Evolutionary conservation across 108 stramenopile genomes (phyloP), one percentile per base, ranked within the genome.

Genomic region (Fragilaria crotonensis): DNA sequence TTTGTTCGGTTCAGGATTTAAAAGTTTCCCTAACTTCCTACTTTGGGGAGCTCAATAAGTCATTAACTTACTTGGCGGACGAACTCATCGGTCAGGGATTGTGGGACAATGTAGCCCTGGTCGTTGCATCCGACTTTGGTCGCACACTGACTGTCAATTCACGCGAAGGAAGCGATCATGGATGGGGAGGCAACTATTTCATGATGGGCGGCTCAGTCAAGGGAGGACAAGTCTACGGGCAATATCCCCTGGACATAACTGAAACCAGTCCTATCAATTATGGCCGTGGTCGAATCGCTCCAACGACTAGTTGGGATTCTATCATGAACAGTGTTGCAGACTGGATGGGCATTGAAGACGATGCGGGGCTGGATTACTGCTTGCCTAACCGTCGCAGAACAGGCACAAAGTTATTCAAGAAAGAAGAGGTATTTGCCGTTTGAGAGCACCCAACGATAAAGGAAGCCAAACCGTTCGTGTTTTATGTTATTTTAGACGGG

Each of bases 211-310:
- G 76, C 18, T 59, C 60, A 30, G 54, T 72, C 2, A 48, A 70
- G 14, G 76, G 76, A 22, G 72, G 76, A 5, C 64, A 59, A 31
- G 66, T 77, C 26, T 59, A 63, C 22, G 73, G 77, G 17, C 28
- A 71, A 31, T 77, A 73, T 33, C 76, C 76, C 3, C 36, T 36
- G 25, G 60, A 60, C 17, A 25, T 52, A 7, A 21, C 59, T 0
- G 31, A 36, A 17, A 23, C 25, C 3, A 30, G 58, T 51, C 33
- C 59, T 18, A 30, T 57, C 0, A 76, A 76, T 48, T 48, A 73
- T 25, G 81, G 77, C 22, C 62, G 74, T 26, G 81, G 81, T 14
- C 59, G 81, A n/a, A 23, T 82, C 14, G 69, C 76, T 28, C 81
- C 81, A 0, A 73, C 70, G 19, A 72, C 61, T 3, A 36, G 63